Base-by-base conservation (phyloP, 768 basidiomycete species). In the Hygrophorus russula region DNA sequence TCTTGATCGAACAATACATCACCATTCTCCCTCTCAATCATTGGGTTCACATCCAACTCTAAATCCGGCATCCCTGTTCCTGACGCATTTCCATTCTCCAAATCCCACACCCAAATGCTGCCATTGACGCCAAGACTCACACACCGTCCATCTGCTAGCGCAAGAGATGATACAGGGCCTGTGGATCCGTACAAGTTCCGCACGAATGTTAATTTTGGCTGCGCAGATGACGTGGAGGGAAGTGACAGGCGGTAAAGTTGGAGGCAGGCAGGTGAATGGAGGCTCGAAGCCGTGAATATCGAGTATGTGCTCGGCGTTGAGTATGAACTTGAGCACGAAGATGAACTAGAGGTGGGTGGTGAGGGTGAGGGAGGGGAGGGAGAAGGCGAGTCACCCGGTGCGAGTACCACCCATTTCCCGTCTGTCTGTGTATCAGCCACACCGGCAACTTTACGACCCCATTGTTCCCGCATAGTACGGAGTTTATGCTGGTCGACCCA, bases 81-180 rank as follows among this genome's bases (percentile, higher is more conserved):
- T 4, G 12, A 3, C 13, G n/a, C 40, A 41, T 63, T 71, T 40
- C 61, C 70, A 42, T 67, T 70, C 56, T 90, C 87, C 27, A 90
- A 66, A 61, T 90, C 87, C 87, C 87, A 90, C 2, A 86, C 82
- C 82, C 84, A 87, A 34, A 90, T 71, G 51, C 74, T 74, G 32
- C 84, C 84, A 55, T 85, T 78, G 28, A 61, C 60, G 7, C 81
- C 76, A 14, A 88, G 60, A 53, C 82, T 81, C 20, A 90, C 81
- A 50, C 87, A 90, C 2, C 87, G 76, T 17, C 87, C 87, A 58
- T 90, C 87, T 20, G 87, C 77, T 29, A 90, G 66, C 12, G 81
- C 72, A 15, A 90, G 68, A 3, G 81, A 73, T 3, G 70, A 71
- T 17, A 87, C 69, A 5, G 80, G 73, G 6, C 80, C 78, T 1